A percentile compares a stretch with the other conserved stretches of the same genome.
Conservation (phyloP, 2,329 filamentous ascomycete species). For the Fusarium ramigenum region DNA sequence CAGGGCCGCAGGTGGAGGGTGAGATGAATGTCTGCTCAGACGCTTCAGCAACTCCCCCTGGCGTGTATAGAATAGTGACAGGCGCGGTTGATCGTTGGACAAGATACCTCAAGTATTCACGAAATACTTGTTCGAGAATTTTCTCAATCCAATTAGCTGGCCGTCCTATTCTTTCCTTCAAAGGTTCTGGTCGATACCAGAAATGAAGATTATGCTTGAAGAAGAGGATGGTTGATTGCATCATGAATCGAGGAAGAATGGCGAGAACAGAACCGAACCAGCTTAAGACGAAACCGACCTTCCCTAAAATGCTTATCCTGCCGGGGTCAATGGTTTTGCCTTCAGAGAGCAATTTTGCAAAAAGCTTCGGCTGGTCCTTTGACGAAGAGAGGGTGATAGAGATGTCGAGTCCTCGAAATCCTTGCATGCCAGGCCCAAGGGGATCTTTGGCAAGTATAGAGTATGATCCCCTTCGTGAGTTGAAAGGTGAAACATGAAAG, state of each 20-base stretch:
- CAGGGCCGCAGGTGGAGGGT: conserved; percentile 30
- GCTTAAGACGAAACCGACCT: conserved; percentile 56
- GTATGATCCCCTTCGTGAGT: conserved; percentile 66
- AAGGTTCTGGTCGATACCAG: conserved; percentile 72
- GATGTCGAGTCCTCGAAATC: conserved; percentile 59
- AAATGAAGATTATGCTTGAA: conserved; percentile 67
- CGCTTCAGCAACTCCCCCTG: conserved; percentile 57
- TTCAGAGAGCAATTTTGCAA: conserved; percentile 67
- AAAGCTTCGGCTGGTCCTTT: conserved; percentile 67
- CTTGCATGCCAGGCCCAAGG: conserved; percentile 51
- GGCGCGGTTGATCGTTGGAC: conserved; percentile 57
- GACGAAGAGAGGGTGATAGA: conserved; percentile 70
- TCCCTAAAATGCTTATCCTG: conserved; percentile 54
- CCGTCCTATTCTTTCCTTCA: conserved; percentile 63
- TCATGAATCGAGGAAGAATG: conserved; percentile 72
- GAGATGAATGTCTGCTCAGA: conserved; percentile 53
- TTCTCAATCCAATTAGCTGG: conserved; percentile 60
- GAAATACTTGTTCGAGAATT: conserved; percentile 58
- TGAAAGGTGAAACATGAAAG: conserved; percentile 82
- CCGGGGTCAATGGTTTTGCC: conserved; percentile 60
- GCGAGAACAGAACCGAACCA: conserved; percentile 77
- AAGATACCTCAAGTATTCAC: conserved; percentile 58
- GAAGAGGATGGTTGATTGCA: conserved; percentile 67
- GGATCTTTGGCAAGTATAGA: conserved; percentile 59
- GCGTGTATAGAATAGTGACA: conserved; percentile 63